Evolutionary conservation across 768 basidiomycete genomes (phyloP).

Genomic region (Rhizopogon roseolus): DNA sequence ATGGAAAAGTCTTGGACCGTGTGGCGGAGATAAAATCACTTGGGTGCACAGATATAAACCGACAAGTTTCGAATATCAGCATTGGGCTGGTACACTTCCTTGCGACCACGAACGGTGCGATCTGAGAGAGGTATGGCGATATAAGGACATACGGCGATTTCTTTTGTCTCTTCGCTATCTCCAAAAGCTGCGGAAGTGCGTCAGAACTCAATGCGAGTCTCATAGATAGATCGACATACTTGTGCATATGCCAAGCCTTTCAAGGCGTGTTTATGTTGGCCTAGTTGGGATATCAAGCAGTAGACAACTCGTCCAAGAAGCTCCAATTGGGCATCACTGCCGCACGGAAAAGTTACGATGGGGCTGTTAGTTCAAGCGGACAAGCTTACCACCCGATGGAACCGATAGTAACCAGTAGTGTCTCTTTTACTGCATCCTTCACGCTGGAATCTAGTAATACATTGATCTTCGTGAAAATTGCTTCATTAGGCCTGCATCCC

Average conservation of each 20-base stretch:
- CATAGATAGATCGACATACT: slow-evolving; percentile 31
- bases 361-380: neutral
- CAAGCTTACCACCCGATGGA: slow-evolving; percentile 39
- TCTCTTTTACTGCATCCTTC: slow-evolving; percentile 54
- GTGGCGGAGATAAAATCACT: slow-evolving; percentile 62
- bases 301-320: slow-evolving; percentile 56
- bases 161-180: slow-evolving; percentile 50
- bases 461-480: slow-evolving; percentile 42
- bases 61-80: slow-evolving; percentile 60
- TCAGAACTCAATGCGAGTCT: neutral
- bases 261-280: slow-evolving; percentile 61
- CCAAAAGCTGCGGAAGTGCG: slow-evolving; percentile 43
- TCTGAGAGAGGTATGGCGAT: slow-evolving; percentile 61
- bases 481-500: slow-evolving; percentile 31
- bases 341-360: slow-evolving; percentile 2
- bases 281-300: slow-evolving; percentile 63
- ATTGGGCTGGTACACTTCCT: slow-evolving; percentile 55
- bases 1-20: slow-evolving; percentile 61
- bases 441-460: slow-evolving; percentile 38
- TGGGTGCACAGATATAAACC: slow-evolving; percentile 55
- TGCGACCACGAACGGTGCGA: slow-evolving; percentile 61
- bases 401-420: slow-evolving; percentile 57
- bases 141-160: slow-evolving; percentile 64
- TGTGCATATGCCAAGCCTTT: slow-evolving; percentile 67
- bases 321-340: slow-evolving; percentile 44